Evolutionary conservation across 2,329 filamentous ascomycete genomes (phyloP), one percentile per base, ranked within the genome.

Genomic region (Pezicula neosporulosa): DNA sequence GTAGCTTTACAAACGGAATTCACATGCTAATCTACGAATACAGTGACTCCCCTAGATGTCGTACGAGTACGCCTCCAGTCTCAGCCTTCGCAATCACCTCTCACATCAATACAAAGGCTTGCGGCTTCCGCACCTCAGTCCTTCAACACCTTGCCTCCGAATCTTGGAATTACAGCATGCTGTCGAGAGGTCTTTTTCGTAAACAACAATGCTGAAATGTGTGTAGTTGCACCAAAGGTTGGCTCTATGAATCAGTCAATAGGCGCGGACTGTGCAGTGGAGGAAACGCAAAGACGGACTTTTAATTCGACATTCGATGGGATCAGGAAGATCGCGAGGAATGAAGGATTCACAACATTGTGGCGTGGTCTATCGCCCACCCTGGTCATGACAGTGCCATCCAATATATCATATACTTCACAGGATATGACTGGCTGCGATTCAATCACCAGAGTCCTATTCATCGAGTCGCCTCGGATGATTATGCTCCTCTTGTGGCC

Each of bases 381-480:
- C 0, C 74, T 99, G 19, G 80, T 91, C 57, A 99, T 99, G 94
- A 86, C 91, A 0, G 81, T 99, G 6, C 94, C 94, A 0, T 90
- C 86, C 24, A 99, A 99, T 67, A 99, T 67, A 94, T 99, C 60
- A 97, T 99, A 59, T 99, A 99, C 72, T 97, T 97, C 64, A 95
- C 94, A 12, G 94, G 94, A 37, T 99, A 99, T 70, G 94, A 99
- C 66, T 97, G 91, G 87, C 69, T 99, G 52, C 85, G 94, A 35
- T 88, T 80, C 57, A 87, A 89, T 62, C 74, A 76, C 1, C 73
- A 72, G 39, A 96, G 89, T 60, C 92, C 91, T 0, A 80, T 97
- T 56, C 79, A 78, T 35, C 76, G 75, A 39, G 60, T 78, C 18
- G 67, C 86, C 9, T 79, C 80, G 13, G 89, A 93, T 58, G 78